Conservation (phyloP, 257 asterid genomes). For the Gynochthodes officinalis region DNA sequence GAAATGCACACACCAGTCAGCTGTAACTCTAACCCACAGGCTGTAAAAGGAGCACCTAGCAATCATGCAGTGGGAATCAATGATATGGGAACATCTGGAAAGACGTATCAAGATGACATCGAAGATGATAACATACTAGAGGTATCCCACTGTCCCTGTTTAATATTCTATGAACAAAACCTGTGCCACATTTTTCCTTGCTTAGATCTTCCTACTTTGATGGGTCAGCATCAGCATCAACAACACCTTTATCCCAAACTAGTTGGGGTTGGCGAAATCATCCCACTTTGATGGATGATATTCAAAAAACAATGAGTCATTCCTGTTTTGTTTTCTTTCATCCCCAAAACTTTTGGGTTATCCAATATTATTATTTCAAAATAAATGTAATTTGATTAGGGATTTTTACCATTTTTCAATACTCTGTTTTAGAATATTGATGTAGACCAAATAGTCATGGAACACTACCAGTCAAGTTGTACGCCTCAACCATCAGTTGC, state of each 20-base stretch:
- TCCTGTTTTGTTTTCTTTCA: too few relatives aligned
- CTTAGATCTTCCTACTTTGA: background rate
- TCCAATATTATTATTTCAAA: background rate
- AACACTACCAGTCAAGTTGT: constrained; percentile 64
- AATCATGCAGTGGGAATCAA: constrained; percentile 30
- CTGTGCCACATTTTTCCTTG: background rate
- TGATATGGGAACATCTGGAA: constrained; percentile 24
- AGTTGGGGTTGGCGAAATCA: too few relatives aligned
- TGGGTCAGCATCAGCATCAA: too few relatives aligned
- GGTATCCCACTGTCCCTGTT: constrained; percentile 42
- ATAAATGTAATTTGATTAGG: background rate
- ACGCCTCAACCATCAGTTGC: constrained; percentile 80
- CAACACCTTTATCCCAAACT: too few relatives aligned
- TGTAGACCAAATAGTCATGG: constrained; percentile 68
- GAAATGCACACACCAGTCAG: constrained; percentile 23
- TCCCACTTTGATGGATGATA: background rate
- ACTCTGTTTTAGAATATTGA: constrained; percentile 57
- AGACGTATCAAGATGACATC: constrained; percentile 30
- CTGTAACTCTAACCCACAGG: constrained; percentile 32
- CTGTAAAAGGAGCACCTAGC: constrained; percentile 27
- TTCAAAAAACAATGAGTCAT: too few relatives aligned
- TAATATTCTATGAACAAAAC: background rate
- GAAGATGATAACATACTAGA: constrained; percentile 80
- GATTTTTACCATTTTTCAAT: background rate
- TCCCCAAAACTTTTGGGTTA: background rate